Evolutionary conservation across 768 basidiomycete genomes (phyloP), one percentile per base, ranked within the genome.

Genomic region (Leccinum olivaceopallidum): DNA sequence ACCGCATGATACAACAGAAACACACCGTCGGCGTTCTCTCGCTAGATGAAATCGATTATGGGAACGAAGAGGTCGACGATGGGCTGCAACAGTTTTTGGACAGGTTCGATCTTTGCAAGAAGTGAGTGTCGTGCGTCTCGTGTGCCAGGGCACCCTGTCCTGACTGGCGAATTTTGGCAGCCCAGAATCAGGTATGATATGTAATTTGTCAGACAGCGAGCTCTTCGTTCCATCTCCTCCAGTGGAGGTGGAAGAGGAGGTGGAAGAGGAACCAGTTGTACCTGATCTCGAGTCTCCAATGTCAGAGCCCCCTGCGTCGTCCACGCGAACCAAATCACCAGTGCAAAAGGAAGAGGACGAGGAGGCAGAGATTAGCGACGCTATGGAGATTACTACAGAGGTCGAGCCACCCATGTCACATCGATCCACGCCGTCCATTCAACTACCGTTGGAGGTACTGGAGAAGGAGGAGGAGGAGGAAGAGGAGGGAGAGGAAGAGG

Each of bases 1-100:
- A 83, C 75, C 74, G 76, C 56, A 82, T 92, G 78, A 80, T 90
- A 53, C 80, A 79, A 59, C 79, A 78, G 58, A 82, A 83, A 67
- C 77, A 82, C 55, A 76, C 76, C 63, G 67, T 81, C 49, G 81
- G 81, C 24, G 61, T 76, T 36, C 63, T 80, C 42, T 62, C 68
- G 14, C 58, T 78, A 18, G 71, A 78, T 24, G 78, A 79, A 37
- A 72, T 78, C 53, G 78, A 78, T 28, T 5, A 22, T 30, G 57
- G 44, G 36, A 59, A 53, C 24, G 63, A 60, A 9, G 81, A 78
- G 14, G 69, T 67, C 18, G 81, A 79, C n/a, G 70, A 73, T 37
- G 72, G 65, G 24, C 57, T 88, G 26, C 75, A 76, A 39, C 71
- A 68, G 30, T 90, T 89, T 67, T 69, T 90, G 60, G 79, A 81